Base-by-base conservation (phyloP, 768 basidiomycete genomes). In the Xerocomus spinulosus region DNA sequence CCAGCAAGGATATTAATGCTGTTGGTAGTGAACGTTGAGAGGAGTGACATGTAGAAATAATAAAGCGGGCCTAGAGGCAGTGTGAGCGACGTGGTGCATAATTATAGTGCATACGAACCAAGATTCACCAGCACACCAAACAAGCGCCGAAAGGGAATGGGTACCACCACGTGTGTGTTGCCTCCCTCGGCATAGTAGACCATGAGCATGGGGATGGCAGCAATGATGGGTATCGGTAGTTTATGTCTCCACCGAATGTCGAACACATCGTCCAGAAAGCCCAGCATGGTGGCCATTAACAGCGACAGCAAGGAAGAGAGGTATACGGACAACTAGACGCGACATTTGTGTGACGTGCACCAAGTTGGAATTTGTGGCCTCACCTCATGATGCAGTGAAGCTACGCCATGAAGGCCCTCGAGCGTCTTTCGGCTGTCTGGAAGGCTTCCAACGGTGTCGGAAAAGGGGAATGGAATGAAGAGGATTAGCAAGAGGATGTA, bases 161-260 rank as follows among this genome's bases (percentile, higher is more conserved):
- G 96, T 3, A 98, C 83, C 23, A 98, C 91, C 18, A 99, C 86
- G 58, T 91, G 81, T 0, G 96, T 99, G 56, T 93, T 84, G 9
- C 96, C 96, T 9, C 81, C 80, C 58, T 95, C 95, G 2, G 96
- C 92, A 66, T 89, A 95, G 68, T 98, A 99, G 9, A 97, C 95
- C 72, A 98, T 85, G 21, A 99, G 75, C 17, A 98, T 78, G 3
- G 96, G 96, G 14, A 99, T 88, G 18, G 90, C 89, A 0, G 92
- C 95, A 52, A 99, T 88, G 61, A 99, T 80, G 0, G 96, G 96
- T 45, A 99, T 94, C 0, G 96, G 96, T 12, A 99, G 71, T 66
- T 99, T 99, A 69, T 98, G 92, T 48, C 96, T 72, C 96, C 96
- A 99, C 15, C 96, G 83, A 55, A 99, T 97, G 64, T 99, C 96